Conservation (phyloP, 2,329 filamentous ascomycete genomes). For the Beauveria rudraprayagi region DNA sequence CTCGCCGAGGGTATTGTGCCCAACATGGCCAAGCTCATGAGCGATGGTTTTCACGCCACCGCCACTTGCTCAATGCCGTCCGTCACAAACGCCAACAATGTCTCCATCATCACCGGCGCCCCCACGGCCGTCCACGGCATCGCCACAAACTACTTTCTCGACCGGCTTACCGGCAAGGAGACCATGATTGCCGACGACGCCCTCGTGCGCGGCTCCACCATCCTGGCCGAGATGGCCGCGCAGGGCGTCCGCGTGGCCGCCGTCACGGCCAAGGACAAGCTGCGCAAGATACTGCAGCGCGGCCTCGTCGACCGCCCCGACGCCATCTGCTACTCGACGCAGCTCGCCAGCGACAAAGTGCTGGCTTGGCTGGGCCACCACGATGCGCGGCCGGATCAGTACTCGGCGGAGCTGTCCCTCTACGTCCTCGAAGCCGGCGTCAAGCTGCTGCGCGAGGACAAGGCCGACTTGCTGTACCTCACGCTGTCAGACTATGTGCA, state of each 20-base stretch:
- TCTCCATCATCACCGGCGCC: slow-evolving; percentile 35
- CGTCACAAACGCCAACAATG: slow-evolving; percentile 37
- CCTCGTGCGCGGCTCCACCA: slow-evolving; percentile 31
- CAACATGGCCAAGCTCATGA: slow-evolving; percentile 22
- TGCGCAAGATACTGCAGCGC: slow-evolving; percentile 32
- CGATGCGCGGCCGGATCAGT: slow-evolving; percentile 28
- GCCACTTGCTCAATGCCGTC: slow-evolving; percentile 34
- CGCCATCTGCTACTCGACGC: slow-evolving; percentile 31
- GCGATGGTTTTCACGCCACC: slow-evolving; percentile 29
- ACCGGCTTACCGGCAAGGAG: slow-evolving; percentile 29
- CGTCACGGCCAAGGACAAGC: slow-evolving; percentile 37
- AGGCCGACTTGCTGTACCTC: slow-evolving; percentile 33
- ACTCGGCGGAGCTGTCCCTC: slow-evolving; percentile 34
- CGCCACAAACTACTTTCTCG: slow-evolving; percentile 35
- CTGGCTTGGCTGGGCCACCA: slow-evolving; percentile 28
- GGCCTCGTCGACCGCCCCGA: slow-evolving; percentile 21
- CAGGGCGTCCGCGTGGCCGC: slow-evolving; percentile 32
- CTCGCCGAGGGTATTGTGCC: slow-evolving; percentile 27
- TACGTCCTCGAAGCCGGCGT: slow-evolving; percentile 35
- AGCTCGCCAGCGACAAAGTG: slow-evolving; percentile 28
- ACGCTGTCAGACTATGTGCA: slow-evolving; percentile 38
- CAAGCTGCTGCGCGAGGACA: slow-evolving; percentile 30
- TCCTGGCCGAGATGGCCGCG: slow-evolving; percentile 31
- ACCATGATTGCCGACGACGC: slow-evolving; percentile 33
- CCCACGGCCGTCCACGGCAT: slow-evolving; percentile 33